phyloP scores from a whole-genome alignment of 2,329 filamentous ascomycete species.

The Pseudogymnoascus sp. region DNA sequence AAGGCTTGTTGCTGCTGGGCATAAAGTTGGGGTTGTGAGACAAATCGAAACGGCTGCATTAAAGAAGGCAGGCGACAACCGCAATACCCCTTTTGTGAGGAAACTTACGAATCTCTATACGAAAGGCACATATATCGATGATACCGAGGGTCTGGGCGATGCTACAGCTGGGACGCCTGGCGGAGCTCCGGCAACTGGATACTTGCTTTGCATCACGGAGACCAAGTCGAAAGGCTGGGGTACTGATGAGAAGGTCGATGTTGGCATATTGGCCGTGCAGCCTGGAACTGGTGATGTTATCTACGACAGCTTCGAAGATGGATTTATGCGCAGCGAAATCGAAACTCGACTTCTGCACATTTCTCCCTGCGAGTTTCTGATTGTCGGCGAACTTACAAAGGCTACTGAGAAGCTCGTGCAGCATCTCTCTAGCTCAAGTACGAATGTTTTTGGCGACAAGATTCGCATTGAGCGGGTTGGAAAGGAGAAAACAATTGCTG shows the following conservation, averaged over 20 bases:
- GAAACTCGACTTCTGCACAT: constrained; percentile 94
- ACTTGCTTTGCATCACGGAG: constrained; percentile 88
- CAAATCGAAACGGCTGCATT: constrained; percentile 92
- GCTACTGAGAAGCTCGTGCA: constrained; percentile 87
- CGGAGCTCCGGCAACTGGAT: constrained; percentile 63
- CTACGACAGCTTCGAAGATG: constrained; percentile 92
- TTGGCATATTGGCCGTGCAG: constrained; percentile 89
- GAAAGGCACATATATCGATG: constrained; percentile 95
- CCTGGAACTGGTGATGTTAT: constrained; percentile 93
- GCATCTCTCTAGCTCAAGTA: constrained; percentile 81
- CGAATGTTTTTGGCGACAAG: constrained; percentile 85
- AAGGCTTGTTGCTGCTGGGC: constrained; percentile 79
- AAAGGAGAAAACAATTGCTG: constrained; percentile 71
- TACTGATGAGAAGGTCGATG: constrained; percentile 86
- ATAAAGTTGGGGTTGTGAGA: constrained; percentile 92
- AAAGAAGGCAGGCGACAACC: constrained; percentile 91
- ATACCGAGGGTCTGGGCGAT: constrained; percentile 69
- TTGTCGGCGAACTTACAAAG: constrained; percentile 83
- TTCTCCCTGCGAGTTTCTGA: constrained; percentile 87
- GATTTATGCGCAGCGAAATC: constrained; percentile 94
- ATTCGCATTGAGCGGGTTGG: constrained; percentile 74
- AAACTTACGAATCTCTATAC: constrained; percentile 96
- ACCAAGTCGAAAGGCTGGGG: constrained; percentile 68
- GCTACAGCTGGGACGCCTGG: constrained; percentile 44
- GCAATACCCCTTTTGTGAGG: constrained; percentile 82